Percentiles rank a stretch among this genome's conserved stretches.
Conservation (phyloP, 2,329 filamentous ascomycete species). For the Aspergillus luchuensis region DNA sequence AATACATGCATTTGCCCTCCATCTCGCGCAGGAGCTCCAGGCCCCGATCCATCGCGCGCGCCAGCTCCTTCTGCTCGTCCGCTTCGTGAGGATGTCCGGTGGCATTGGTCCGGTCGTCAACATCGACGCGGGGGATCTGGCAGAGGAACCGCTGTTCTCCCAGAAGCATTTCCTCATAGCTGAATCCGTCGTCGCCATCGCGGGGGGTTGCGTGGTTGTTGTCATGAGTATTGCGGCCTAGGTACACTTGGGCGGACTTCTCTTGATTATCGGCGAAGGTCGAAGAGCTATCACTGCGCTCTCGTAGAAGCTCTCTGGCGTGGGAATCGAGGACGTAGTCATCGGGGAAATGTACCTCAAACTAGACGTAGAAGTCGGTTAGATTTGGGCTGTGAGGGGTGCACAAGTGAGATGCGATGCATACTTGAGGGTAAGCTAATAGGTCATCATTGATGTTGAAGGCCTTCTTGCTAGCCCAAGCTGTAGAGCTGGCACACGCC, state of each 20-base stretch:
- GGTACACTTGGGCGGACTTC: constrained; percentile 31
- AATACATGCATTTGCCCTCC: constrained; percentile 79
- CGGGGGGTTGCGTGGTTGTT: constrained; percentile 37
- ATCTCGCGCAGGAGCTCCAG: constrained; percentile 79
- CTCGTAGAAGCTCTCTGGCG: constrained; percentile 59
- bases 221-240: constrained; percentile 18
- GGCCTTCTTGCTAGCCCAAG: constrained; percentile 56
- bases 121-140: constrained; percentile 71
- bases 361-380: constrained; percentile 54
- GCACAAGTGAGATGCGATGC: constrained; percentile 19
- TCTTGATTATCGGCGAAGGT: constrained; percentile 19
- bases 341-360: constrained; percentile 75
- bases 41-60: constrained; percentile 73
- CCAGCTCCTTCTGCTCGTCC: constrained; percentile 78
- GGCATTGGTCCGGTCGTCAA: constrained; percentile 65
- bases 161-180: constrained; percentile 75
- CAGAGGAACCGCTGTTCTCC: constrained; percentile 76
- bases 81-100: constrained; percentile 58
- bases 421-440: constrained; percentile 81
- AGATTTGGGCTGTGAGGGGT: neutral
- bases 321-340: constrained; percentile 71
- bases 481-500: constrained; percentile 35
- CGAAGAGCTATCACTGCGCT: constrained; percentile 24
- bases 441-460: constrained; percentile 91
- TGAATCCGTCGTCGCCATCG: constrained; percentile 20